Evolutionary conservation across 2,329 filamentous ascomycete genomes (phyloP).

Genomic region (Cladophialophora yegresii): DNA sequence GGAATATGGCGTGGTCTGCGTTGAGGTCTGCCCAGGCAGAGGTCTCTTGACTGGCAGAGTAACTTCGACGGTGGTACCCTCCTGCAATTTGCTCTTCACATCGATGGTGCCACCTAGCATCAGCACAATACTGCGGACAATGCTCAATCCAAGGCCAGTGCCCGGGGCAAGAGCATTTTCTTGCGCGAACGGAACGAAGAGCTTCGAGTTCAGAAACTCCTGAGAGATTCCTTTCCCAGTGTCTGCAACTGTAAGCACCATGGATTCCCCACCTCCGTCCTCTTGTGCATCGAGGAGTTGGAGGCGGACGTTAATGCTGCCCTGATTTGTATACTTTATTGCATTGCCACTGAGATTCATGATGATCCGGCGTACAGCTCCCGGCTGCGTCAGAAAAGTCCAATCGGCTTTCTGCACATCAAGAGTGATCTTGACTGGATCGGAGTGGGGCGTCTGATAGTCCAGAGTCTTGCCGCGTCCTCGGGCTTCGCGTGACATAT

Average conservation of each 20-base stretch:
- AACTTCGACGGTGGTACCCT: conserved; percentile 29
- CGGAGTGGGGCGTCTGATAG: neutral
- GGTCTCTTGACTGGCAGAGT: conserved; percentile 27
- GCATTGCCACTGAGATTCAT: conserved; percentile 46
- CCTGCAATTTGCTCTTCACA: conserved; percentile 43
- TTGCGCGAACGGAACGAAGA: conserved; percentile 65
- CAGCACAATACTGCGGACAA: conserved; percentile 61
- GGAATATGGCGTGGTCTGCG: conserved; percentile 23
- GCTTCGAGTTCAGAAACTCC: conserved; percentile 58
- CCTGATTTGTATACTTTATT: conserved; percentile 43
- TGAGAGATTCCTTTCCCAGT: conserved; percentile 64
- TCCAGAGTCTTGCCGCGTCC: conserved; percentile 2
- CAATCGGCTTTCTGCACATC: conserved; percentile 40
- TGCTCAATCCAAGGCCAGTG: conserved; percentile 64
- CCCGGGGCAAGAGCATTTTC: conserved; percentile 62
- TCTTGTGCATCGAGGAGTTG: conserved; percentile 23
- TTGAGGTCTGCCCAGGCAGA: conserved; percentile 22
- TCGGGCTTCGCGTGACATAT: conserved; percentile 17
- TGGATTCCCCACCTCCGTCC: conserved; percentile 27
- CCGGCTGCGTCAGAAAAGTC: conserved; percentile 33
- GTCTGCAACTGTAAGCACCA: conserved; percentile 56
- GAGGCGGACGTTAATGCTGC: conserved; percentile 41
- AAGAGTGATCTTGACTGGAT: conserved; percentile 24
- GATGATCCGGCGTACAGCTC: conserved; percentile 41
- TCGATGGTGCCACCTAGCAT: conserved; percentile 60